Evolutionary conservation across 2,329 filamentous ascomycete species (phyloP).

Genomic region (Gaeumannomyces tritici): DNA sequence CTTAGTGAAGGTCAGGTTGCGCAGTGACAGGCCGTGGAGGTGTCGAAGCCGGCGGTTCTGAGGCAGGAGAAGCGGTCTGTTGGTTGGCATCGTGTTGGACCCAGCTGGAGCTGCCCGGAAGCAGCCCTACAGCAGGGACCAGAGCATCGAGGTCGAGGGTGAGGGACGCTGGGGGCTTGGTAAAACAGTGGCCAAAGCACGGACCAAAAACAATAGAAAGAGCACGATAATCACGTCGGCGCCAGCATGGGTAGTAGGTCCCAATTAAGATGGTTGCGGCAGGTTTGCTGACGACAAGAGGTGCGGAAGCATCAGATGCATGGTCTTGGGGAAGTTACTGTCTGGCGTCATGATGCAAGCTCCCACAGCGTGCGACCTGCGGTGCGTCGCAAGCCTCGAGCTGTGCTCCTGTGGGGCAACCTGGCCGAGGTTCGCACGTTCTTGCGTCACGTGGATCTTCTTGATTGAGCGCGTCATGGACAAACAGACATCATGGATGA

Average conservation of each 20-base stretch:
- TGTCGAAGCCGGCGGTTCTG: conserved; percentile 86
- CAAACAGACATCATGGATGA: too few relatives aligned
- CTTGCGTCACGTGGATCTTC: not conserved
- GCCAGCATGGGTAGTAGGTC: not conserved
- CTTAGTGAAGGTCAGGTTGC: conserved; percentile 66
- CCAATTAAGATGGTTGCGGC: not conserved
- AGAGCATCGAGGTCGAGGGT: not conserved
- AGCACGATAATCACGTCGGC: not conserved
- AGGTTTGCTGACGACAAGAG: not conserved
- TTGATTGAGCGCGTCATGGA: too few relatives aligned
- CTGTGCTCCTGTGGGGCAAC: not conserved
- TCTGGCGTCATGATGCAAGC: not conserved
- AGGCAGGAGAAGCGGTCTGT: conserved; percentile 31
- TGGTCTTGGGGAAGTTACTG: not conserved
- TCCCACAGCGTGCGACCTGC: not conserved
- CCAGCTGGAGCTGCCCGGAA: not conserved
- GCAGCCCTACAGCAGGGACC: not conserved
- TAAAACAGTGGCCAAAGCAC: not conserved
- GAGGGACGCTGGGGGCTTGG: not conserved
- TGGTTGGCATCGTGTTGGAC: not conserved
- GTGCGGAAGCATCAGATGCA: not conserved
- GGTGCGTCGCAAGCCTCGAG: not conserved
- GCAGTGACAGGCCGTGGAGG: conserved; percentile 75
- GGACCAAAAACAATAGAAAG: not conserved
- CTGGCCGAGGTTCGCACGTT: not conserved